Base-by-base conservation (phyloP, 805 yeast genomes). In the Barnettozyma populi region DNA sequence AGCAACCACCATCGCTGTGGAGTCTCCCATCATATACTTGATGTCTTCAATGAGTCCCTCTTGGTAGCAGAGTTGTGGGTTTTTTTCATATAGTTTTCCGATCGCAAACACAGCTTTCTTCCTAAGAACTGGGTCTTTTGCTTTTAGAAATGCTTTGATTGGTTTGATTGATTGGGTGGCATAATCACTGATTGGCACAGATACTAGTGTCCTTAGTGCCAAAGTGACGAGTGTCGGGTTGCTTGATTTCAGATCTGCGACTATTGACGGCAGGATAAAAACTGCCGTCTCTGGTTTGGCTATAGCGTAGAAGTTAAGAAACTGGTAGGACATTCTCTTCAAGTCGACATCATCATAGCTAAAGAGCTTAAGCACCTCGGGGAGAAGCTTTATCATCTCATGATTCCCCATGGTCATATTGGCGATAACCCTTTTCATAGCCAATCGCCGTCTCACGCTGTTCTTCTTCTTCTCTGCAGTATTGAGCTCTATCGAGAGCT, bases 331-430 rank as follows among this genome's bases (percentile, higher is more conserved):
- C 69, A 88, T 72, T 52, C 84, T 76, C 59, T 86, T 79, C 45
- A 84, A 71, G 54, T 86, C 95, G 27, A 80, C 49, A 65, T 88
- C 95, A 54, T 75, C 75, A 48, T 72, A 66, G 41, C 71, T 70
- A 58, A 85, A 68, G n/a, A 82, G 65, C 32, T 63, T 60, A 7
- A 79, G 50, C 7, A 88, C 75, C 44, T 87, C 95, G 1, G 82
- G 81, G 58, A 83, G 77, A 46, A 92, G 62, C 18, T 68, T 63
- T 10, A 80, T 72, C 78, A 90, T 79, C 60, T 92, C 97, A 47
- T 75, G 75, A 63, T 87, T 88, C 43, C 90, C 89, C 66, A 89
- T 73, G 6, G 95, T 84, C 65, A 89, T 75, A 64, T 90, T 90
- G 38, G 96, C 92, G 7, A 90, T 73, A 24, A 89, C 76, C 58